A percentile compares a stretch with the other conserved stretches of the same genome.
Evolutionary conservation across 495 filamentous ascomycete species (phyloP).

Genomic region (Extremus antarcticus): DNA sequence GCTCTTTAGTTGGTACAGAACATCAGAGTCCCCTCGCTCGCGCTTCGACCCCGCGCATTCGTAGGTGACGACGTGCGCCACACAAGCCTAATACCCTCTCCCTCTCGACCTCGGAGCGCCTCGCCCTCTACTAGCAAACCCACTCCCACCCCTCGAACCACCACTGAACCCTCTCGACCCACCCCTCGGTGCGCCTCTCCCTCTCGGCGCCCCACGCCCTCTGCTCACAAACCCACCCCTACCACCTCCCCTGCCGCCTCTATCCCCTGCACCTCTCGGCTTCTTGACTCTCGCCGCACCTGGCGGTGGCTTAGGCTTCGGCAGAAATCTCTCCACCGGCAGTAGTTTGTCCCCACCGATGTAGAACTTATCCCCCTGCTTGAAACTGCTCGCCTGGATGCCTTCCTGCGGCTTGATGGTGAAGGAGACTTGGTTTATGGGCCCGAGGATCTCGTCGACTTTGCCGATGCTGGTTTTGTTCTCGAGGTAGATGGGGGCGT

Average conservation of each 20-base stretch:
- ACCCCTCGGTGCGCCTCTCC: conserved; percentile 17
- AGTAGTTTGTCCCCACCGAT: conserved; percentile 90
- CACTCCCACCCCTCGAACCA: conserved; percentile 14
- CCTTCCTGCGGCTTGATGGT: conserved; percentile 94
- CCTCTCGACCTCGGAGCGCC: conserved; percentile 1
- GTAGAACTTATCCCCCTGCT: conserved; percentile 91
- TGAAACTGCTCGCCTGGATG: conserved; percentile 90
- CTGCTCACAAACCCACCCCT: conserved; percentile 32
- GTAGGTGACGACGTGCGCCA: too few relatives aligned
- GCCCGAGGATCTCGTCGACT: conserved; percentile 89
- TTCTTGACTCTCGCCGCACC: conserved; percentile 42
- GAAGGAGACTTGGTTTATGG: conserved; percentile 95
- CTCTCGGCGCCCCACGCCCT: conserved; percentile 28
- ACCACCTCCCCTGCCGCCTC: conserved; percentile 33
- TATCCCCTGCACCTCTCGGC: conserved; percentile 43
- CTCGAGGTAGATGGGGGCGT: conserved; percentile 95
- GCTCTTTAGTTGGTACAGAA: too few relatives aligned
- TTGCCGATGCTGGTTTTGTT: conserved; percentile 85
- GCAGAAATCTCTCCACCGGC: conserved; percentile 89
- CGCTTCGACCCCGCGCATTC: too few relatives aligned
- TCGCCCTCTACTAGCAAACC: conserved; percentile 12
- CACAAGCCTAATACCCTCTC: conserved; percentile 1
- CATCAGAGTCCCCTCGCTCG: too few relatives aligned
- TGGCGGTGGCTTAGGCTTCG: conserved; percentile 79
- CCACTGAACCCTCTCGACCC: conserved; percentile 10